Evolutionary conservation across 73 alveolate species (phyloP), one percentile per base, ranked within the genome.

Genomic region (Urostyla sp.): DNA sequence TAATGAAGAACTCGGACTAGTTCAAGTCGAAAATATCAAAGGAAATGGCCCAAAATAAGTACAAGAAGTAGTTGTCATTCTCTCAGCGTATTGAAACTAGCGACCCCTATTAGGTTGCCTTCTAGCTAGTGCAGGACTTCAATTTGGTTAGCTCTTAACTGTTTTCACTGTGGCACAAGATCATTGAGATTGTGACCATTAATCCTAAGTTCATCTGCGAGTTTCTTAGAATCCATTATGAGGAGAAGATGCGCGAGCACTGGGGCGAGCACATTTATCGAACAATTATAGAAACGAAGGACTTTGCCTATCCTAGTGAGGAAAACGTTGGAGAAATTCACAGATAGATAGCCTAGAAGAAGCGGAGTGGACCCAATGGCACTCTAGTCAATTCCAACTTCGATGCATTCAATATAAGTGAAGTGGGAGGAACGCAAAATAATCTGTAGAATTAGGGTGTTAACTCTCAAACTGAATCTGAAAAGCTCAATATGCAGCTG

Each of bases 281-380:
- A 46, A 87, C 75, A 35, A 79, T 92, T 31, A 87, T 89, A 6
- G 90, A 85, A 36, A 85, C 95, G 4, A 84, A 80, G 34, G 90
- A 90, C 75, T 80, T 92, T 48, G 85, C 94, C 11, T 44, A 53
- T 40, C 98, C 92, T 36, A 63, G 88, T 0, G 96, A 89, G 43
- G 93, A 81, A 58, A 92, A 92, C 57, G 84, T 92, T 11, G 95
- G 88, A 86, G 88, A 92, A 13, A 53, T 78, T 23, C 93, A 92
- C 81, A 89, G 80, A 72, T 24, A 78, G 11, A 36, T 37, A 23
- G 94, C 95, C 0, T 75, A 53, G 21, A 84, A 89, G 61, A 84
- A 46, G 55, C 37, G 95, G 34, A 76, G 79, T 75, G 61, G 59
- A 4, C 72, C 88, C 49, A 73, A 60, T 50, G 90, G 84, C 23